Evolutionary conservation across 2,329 filamentous ascomycete species (phyloP), one percentile per base, ranked within the genome.

Genomic region (Westerdykella aurantiaca): DNA sequence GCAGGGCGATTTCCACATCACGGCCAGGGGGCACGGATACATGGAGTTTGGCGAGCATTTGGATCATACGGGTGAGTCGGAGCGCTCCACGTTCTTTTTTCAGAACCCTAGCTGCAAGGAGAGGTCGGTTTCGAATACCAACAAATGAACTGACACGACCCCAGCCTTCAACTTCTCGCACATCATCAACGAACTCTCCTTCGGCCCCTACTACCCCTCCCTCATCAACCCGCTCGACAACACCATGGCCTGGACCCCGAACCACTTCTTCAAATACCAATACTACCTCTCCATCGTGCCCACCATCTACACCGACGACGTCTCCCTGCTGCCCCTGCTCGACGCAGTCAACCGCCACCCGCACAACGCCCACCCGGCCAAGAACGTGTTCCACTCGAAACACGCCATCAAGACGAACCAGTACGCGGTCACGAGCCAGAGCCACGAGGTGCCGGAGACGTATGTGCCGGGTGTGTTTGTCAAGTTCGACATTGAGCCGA

Each of bases 401-500:
- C 78, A 79, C 58, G 83, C 82, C 42, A 82, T 98, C 63, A 81
- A 85, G 69, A 97, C 93, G 13, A 98, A 98, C 74, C 93, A 98
- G 69, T 98, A 98, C 73, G 93, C 91, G 47, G 93, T 95, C 0
- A 97, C 90, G 0, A 88, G 90, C 63, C 90, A 97, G 73, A 85
- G 79, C 56, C 80, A 83, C 58, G 71, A 75, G 31, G 78, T 94
- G 34, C 73, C 76, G 43, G 85, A 94, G 58, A 81, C 63, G 49
- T 72, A 74, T 46, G 80, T 96, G 1, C 93, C 93, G 0, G 93
- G 93, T 25, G 82, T 98, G 49, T 98, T 97, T 66, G 87, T 98
- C 78, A 98, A 97, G 73, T 98, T 95, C 71, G 91, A 97, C 66
- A 96, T 98, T 57, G 93, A 98, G 74, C 93, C 93, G 1, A 90